A percentile compares a stretch with the other conserved stretches of the same genome.
These are phyloP conservation scores for Aspergillus candidus DNA, from an alignment of 2,329 filamentous ascomycete species.

Conservation along the genomic window DNA sequence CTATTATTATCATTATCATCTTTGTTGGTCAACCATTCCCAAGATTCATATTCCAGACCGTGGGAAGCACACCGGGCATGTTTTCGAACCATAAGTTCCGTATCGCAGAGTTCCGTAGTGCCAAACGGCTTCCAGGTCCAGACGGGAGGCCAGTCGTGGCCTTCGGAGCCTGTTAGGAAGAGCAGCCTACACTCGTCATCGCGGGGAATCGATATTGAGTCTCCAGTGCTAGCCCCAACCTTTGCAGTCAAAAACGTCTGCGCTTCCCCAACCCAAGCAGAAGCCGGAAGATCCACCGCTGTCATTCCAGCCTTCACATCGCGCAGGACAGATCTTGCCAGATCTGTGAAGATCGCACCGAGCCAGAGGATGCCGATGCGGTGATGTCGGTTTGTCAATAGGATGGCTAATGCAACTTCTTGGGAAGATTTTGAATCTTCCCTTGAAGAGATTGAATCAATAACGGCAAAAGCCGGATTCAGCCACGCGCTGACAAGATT, in stretches of 20 bases:
- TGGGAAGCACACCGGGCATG: conserved; percentile 15
- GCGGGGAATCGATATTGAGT: conserved; percentile 8
- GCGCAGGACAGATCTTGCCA: conserved; percentile 9
- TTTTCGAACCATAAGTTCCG: conserved; percentile 13
- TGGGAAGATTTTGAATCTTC: conserved; percentile 4
- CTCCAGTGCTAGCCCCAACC: not conserved
- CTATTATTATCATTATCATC: not conserved
- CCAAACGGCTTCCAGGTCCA: conserved; percentile 20
- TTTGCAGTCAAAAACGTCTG: conserved; percentile 15
- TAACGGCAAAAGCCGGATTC: conserved; percentile 15
- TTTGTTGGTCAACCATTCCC: conserved; percentile 15
- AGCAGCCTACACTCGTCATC: conserved; percentile 20
- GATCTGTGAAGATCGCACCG: conserved; percentile 11
- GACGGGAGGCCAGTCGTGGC: conserved; percentile 11
- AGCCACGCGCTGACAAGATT: conserved; percentile 21
- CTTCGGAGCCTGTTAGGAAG: conserved; percentile 14
- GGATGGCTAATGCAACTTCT: conserved; percentile 1
- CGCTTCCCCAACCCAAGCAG: conserved; percentile 14
- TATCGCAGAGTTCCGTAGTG: conserved; percentile 11
- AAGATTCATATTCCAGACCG: conserved; percentile 17
- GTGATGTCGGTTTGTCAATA: conserved; percentile 14
- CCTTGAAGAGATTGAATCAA: conserved; percentile 8
- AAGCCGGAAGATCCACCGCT: conserved; percentile 13
- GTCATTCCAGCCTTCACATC: conserved; percentile 8
- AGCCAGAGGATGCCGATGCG: conserved; percentile 17